phyloP scores from a whole-genome alignment of 495 filamentous ascomycete species.

The Daldinia decipiens region DNA sequence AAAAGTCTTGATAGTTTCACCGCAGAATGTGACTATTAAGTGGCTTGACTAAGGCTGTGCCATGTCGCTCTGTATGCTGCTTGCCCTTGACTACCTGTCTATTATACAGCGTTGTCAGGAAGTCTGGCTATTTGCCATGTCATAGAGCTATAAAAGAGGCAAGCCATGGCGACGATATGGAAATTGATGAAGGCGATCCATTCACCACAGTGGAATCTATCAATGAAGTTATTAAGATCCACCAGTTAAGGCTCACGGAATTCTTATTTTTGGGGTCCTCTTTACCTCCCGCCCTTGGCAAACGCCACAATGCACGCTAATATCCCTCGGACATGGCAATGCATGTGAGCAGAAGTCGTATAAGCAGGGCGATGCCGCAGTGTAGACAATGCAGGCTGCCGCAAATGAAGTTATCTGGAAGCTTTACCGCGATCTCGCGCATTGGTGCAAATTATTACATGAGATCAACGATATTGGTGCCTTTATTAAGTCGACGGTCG shows the following conservation, averaged over 20 bases:
- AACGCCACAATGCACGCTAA: constrained; percentile 45
- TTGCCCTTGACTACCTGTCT: constrained; percentile 47
- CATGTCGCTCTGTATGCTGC: constrained; percentile 57
- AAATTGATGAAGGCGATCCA: constrained; percentile 8
- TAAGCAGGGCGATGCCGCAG: constrained; percentile 50
- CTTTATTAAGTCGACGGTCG: constrained; percentile 11
- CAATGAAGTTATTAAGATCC: constrained; percentile 3
- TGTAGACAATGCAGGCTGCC: constrained; percentile 47
- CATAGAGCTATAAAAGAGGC: constrained; percentile 43
- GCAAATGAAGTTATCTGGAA: constrained; percentile 56
- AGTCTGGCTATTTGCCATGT: constrained; percentile 67
- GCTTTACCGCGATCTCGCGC: constrained; percentile 52
- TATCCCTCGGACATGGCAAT: constrained; percentile 59
- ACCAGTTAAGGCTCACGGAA: constrained; percentile 21
- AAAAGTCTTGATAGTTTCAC: constrained; percentile 51
- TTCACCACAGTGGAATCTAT: constrained; percentile 19
- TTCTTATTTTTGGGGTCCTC: constrained; percentile 25
- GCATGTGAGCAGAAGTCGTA: constrained; percentile 47
- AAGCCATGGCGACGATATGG: neutral
- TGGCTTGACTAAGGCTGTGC: constrained; percentile 67
- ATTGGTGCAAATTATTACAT: constrained; percentile 57
- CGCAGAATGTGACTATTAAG: constrained; percentile 56
- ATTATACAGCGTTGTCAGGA: constrained; percentile 61
- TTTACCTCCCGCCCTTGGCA: constrained; percentile 17
- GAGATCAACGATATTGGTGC: constrained; percentile 60